A percentile compares a stretch with the other conserved stretches of the same genome.
Evolutionary conservation across 1,284 basidiomycete species (phyloP).

Genomic region (Ganoderma lucidum): DNA sequence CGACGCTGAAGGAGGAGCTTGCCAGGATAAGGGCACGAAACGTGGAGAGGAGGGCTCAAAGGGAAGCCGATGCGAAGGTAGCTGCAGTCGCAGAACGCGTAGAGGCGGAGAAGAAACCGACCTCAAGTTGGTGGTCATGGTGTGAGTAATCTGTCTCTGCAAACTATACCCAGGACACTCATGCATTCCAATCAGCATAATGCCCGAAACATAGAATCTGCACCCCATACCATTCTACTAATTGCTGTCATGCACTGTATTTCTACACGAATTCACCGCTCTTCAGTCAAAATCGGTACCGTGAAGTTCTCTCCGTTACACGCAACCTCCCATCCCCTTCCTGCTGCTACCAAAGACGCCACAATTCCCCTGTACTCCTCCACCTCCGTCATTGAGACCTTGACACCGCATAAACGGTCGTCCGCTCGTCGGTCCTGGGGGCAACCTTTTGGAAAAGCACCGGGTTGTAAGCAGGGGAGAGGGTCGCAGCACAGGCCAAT

Average conservation of each 20-base stretch:
- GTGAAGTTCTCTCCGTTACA: constrained; percentile 46
- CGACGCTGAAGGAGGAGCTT: constrained; percentile 69
- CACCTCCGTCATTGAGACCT: constrained; percentile 63
- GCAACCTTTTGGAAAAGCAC: constrained; percentile 61
- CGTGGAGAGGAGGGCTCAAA: constrained; percentile 52
- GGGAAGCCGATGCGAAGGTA: constrained; percentile 47
- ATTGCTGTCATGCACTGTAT: constrained; percentile 25
- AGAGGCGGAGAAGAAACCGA: constrained; percentile 27
- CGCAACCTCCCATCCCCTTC: constrained; percentile 46
- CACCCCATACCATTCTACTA: constrained; percentile 21
- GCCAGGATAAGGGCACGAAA: constrained; percentile 74
- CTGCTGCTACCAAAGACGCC: constrained; percentile 42
- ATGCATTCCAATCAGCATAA: neutral
- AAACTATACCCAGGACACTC: neutral
- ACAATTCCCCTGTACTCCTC: constrained; percentile 53
- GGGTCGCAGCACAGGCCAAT: constrained; percentile 73
- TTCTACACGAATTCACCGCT: constrained; percentile 27
- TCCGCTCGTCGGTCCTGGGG: constrained; percentile 40
- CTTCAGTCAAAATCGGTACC: constrained; percentile 35
- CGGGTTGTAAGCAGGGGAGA: constrained; percentile 68
- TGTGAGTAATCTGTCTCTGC: constrained; percentile 3
- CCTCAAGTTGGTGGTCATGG: constrained; percentile 24
- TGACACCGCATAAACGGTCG: constrained; percentile 74
- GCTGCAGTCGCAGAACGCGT: constrained; percentile 35
- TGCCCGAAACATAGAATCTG: too few relatives aligned